Conservation (phyloP, 495 filamentous ascomycete genomes). For the Penicillium verhagenii region DNA sequence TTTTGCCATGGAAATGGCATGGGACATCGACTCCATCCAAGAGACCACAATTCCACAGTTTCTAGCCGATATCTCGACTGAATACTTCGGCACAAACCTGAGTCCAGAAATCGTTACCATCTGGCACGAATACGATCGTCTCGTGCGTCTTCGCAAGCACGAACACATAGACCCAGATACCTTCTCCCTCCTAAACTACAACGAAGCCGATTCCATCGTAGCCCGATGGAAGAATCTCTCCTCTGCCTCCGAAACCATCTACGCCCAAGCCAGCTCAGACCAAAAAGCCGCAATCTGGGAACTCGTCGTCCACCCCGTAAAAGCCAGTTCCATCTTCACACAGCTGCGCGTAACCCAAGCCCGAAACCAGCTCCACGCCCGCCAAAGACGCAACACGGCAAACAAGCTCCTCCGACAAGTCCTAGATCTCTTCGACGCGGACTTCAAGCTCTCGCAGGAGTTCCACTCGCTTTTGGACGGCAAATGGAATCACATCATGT, state of each 20-base stretch:
- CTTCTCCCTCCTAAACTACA: slow-evolving; percentile 68
- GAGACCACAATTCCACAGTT: slow-evolving; percentile 52
- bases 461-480: slow-evolving; percentile 65
- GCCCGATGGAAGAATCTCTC: slow-evolving; percentile 61
- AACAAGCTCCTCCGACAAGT: slow-evolving; percentile 61
- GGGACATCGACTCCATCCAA: slow-evolving; percentile 15
- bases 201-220: slow-evolving; percentile 65
- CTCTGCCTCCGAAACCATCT: slow-evolving; percentile 52
- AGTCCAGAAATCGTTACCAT: slow-evolving; percentile 52
- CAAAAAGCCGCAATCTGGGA: slow-evolving; percentile 60
- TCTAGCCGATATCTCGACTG: slow-evolving; percentile 55
- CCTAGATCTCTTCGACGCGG: slow-evolving; percentile 58
- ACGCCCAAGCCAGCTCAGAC: slow-evolving; percentile 26
- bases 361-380: slow-evolving; percentile 61
- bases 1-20: slow-evolving; percentile 22
- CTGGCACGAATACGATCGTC: slow-evolving; percentile 61
- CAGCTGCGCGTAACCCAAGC: slow-evolving; percentile 61
- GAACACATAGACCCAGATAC: slow-evolving; percentile 63
- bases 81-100: slow-evolving; percentile 55
- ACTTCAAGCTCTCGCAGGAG: slow-evolving; percentile 56
- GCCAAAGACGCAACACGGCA: slow-evolving; percentile 63
- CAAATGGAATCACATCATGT: slow-evolving; percentile 75
- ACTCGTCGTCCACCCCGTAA: slow-evolving; percentile 65
- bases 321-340: slow-evolving; percentile 60
- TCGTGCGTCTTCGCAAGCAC: slow-evolving; percentile 63